Evolutionary conservation across 1,284 basidiomycete genomes (phyloP).

Genomic region (Cryptococcus deneoformans): DNA sequence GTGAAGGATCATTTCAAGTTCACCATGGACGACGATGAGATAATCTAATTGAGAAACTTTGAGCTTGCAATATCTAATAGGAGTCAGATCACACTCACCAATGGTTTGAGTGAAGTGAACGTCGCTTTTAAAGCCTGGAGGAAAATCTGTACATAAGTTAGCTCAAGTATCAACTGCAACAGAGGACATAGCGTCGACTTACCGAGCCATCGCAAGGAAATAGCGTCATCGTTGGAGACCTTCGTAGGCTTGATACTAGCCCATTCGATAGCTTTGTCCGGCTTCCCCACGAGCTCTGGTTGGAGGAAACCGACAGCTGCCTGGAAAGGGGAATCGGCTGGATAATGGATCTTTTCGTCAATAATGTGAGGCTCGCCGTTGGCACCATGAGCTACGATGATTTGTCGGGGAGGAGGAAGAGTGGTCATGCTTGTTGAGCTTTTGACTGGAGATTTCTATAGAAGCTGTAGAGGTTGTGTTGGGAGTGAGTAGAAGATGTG

Average conservation of each 20-base stretch:
- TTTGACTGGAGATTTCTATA: background rate
- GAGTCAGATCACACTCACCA: background rate
- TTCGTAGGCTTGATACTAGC: constrained; percentile 4
- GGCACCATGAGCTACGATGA: constrained; percentile 7
- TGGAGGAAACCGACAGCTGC: constrained; percentile 12
- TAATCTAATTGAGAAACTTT: constrained; percentile 9
- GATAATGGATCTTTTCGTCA: constrained; percentile 7
- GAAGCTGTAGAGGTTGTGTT: too few species aligned
- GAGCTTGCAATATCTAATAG: background rate
- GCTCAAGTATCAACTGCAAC: background rate
- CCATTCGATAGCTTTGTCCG: constrained; percentile 9
- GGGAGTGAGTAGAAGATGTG: too few species aligned
- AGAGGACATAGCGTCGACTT: constrained; percentile 1
- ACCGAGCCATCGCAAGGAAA: constrained; percentile 10
- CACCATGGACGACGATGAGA: constrained; percentile 13
- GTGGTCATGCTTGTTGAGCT: background rate
- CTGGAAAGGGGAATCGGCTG: background rate
- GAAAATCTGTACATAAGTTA: constrained; percentile 5
- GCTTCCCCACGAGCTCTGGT: constrained; percentile 8
- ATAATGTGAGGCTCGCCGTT: constrained; percentile 5
- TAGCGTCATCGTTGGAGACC: constrained; percentile 11
- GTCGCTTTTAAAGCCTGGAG: constrained; percentile 4
- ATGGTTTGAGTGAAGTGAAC: constrained; percentile 15
- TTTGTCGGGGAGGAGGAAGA: constrained; percentile 13
- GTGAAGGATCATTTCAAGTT: constrained; percentile 11